Base-by-base conservation (phyloP, 2,329 filamentous ascomycete genomes). In the Colletotrichum incanum region DNA sequence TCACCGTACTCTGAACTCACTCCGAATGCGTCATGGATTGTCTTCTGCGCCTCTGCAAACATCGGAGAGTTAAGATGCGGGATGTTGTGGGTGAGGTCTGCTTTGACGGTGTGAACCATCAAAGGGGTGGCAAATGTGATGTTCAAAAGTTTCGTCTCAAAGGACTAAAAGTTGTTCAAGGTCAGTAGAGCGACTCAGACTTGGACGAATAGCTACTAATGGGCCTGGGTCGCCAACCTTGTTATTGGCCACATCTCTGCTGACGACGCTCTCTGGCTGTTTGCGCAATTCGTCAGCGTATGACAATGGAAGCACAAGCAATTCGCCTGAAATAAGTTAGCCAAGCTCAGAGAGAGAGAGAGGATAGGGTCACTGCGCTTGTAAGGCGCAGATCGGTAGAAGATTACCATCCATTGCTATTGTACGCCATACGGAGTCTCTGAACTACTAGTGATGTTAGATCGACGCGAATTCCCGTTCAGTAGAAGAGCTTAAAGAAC, bases 101-200 rank as follows among this genome's bases (percentile, higher is more conserved):
- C 45, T 23, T 49, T 49, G 45, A 49, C 45, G 45, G n/a, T 23
- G n/a, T 49, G 45, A 23, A 49, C 45, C 45, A 49, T 49, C n/a
- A 49, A 23, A 1, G 45, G 45, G 5, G 45, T 49, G 8, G 45
- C 45, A 49, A 49, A 49, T 2, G 45, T 49, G 45, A 49, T 49
- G 18, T 23, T 23, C n/a, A 49, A 49, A 2, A 49, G n/a, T 20
- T 49, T 49, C 18, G 45, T 49, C n/a, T 49, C 45, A 23, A 49
- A 49, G 7, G 45, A 20, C 45, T 49, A 23, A 7, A 49, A 3
- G 1, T 41, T 41, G 39, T 12, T 41, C 39, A 41, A 41, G 11
- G 39, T 41, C n/a, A 49, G 20, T 23, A 18, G 8, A 18, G 45
- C 20, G 45, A 16, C 8, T 49, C 11, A 23, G n/a, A 20, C 8